Evolutionary conservation across 768 basidiomycete species (phyloP), one percentile per base, ranked within the genome.

Genomic region (Nidularia sp.): DNA sequence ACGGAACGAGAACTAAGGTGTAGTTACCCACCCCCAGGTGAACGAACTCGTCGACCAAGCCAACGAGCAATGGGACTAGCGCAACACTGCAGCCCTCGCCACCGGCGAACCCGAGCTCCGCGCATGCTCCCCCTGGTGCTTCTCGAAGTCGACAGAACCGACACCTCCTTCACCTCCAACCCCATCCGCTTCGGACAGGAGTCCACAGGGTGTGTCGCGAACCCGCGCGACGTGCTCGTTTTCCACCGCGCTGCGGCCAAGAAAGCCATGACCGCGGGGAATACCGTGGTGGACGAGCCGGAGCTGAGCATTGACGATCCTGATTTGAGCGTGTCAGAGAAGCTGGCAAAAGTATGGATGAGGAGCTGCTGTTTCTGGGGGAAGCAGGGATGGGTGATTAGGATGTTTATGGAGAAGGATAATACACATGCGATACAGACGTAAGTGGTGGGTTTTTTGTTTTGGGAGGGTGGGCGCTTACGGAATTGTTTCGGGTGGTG

Each of bases 111-210:
- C 80, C 48, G 77, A 78, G 50, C 84, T 1, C 76, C 80, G 7
- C 77, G 70, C 5, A 90, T 96, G 86, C 79, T 98, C 7, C 96
- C 94, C 1, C 82, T 97, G 45, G 73, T 97, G 46, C 81, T 93
- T 9, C 75, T 97, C 13, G 94, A 92, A 75, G 91, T 96, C 13
- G 93, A 96, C 64, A 95, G 93, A 0, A 91, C 95, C 0, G 90
- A 88, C 41, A 89, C 93, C 6, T 84, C 83, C 52, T 90, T 92
- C 60, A 93, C 93, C 71, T 93, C 90, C 50, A 99, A 99, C 66
- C 95, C 96, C 22, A 88, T 96, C 48, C 88, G 97, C 7, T 97
- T 99, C 65, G 96, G 97, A 1, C 94, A 96, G 65, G 91, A 96
- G 65, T 98, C 98, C 67, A 81, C 86, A 57, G 92, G 91, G 1